Conservation (phyloP, 352 stramenopile genomes). For the Peronospora belbahrii region DNA sequence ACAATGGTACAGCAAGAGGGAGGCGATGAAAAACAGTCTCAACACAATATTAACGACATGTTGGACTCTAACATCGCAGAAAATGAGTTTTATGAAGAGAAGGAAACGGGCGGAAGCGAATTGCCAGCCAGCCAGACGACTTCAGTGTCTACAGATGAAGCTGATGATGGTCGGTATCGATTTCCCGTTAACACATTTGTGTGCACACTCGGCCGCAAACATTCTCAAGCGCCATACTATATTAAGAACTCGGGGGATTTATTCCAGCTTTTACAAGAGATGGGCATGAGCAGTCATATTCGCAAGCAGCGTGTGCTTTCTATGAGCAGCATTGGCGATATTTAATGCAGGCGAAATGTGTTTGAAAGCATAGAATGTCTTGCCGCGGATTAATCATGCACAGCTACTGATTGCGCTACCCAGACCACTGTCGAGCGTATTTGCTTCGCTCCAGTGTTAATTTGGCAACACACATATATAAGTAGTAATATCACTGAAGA, state of each 20-base stretch:
- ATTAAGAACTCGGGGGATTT: constrained; percentile 85
- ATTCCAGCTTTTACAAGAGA: constrained; percentile 77
- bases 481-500: no score
- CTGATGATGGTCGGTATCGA: constrained; percentile 45
- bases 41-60: constrained; percentile 9
- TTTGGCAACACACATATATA: no score
- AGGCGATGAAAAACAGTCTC: constrained; percentile 6
- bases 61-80: constrained; percentile 5
- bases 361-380: neutral
- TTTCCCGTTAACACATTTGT: constrained; percentile 84
- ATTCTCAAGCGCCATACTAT: constrained; percentile 79
- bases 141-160: constrained; percentile 31
- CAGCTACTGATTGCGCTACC: constrained; percentile 73
- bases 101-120: constrained; percentile 7
- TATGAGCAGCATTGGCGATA: constrained; percentile 26
- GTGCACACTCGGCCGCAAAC: constrained; percentile 72
- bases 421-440: constrained; percentile 58
- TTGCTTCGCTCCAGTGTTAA: constrained; percentile 39
- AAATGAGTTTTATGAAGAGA: constrained; percentile 4
- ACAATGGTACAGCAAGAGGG: neutral
- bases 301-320: constrained; percentile 65
- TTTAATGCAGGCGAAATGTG: constrained; percentile 3
- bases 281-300: constrained; percentile 78
- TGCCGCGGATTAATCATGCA: constrained; percentile 54
- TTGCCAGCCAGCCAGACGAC: constrained; percentile 15